A percentile compares a stretch with the other conserved stretches of the same genome.
Evolutionary conservation across 176 grass and related monocot genomes (phyloP).

Genomic region (Avena eriantha): DNA sequence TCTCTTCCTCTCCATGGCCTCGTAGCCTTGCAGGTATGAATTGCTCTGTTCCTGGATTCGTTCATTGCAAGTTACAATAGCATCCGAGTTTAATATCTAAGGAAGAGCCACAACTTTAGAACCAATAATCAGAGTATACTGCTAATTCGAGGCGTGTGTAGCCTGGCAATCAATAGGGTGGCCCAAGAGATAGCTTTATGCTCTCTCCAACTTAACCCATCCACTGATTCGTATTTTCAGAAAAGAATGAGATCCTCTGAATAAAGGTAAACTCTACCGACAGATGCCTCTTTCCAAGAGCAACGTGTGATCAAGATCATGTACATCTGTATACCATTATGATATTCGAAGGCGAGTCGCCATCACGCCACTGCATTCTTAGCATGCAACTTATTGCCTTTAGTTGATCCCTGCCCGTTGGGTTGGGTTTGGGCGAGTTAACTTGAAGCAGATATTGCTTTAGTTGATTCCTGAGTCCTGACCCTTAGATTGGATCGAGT

Average conservation of each 20-base stretch:
- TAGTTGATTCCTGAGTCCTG: not conserved
- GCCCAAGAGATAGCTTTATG: not conserved
- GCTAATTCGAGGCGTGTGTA: too few species aligned
- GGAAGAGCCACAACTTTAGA: not conserved
- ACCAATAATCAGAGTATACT: too few species aligned
- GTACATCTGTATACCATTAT: too few species aligned
- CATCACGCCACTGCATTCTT: not conserved
- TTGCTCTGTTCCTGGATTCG: not conserved
- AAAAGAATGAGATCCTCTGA: not conserved
- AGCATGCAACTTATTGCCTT: not conserved
- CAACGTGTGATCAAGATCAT: too few species aligned
- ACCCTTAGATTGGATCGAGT: not conserved
- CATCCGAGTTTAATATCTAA: not conserved
- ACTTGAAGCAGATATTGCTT: not conserved
- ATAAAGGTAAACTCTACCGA: not conserved
- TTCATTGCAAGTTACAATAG: not conserved
- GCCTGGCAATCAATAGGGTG: not conserved
- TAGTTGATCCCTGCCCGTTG: not conserved
- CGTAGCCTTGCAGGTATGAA: not conserved
- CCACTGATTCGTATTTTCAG: not conserved
- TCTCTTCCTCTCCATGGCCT: not conserved
- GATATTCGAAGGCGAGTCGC: not conserved
- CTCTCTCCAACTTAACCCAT: not conserved
- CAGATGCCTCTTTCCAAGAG: not conserved
- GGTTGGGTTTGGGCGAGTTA: not conserved